phyloP scores from a whole-genome alignment of 176 grass and related monocot species.

The Panicum miliaceum region DNA sequence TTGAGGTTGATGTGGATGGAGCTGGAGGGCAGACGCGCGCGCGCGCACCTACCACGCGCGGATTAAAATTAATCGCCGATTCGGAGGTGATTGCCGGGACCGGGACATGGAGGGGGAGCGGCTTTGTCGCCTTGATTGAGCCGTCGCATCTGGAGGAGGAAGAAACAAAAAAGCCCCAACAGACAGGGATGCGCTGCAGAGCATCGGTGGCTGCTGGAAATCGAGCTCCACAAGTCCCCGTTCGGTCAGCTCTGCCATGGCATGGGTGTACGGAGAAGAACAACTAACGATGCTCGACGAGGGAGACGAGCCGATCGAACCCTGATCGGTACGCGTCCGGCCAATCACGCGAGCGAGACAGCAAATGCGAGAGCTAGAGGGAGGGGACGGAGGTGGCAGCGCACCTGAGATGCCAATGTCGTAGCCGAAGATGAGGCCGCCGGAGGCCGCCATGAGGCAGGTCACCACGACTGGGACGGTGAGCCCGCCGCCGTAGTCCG shows the following conservation, averaged over 20 bases:
- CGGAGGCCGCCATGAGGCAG: conserved; percentile 92
- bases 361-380: neutral
- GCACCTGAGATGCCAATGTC: conserved; percentile 97
- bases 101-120: neutral
- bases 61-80: neutral
- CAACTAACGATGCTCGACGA: neutral
- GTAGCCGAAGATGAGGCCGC: conserved; percentile 96
- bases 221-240: neutral
- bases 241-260: neutral
- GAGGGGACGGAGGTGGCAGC: neutral
- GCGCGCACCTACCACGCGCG: neutral
- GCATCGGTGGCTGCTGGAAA: neutral
- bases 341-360: no score
- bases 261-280: neutral
- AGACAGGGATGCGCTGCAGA: neutral
- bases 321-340: neutral
- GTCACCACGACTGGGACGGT: conserved; percentile 76
- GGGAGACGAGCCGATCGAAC: neutral
- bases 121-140: neutral
- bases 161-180: neutral
- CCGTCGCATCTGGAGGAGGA: neutral
- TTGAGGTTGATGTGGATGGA: neutral
- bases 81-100: conserved; percentile 7
- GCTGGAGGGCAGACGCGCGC: neutral
- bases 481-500: conserved; percentile 61